These are phyloP conservation scores for Sextonia rubra DNA, from an alignment of 164 flowering plant species.

Conservation along the genomic window DNA sequence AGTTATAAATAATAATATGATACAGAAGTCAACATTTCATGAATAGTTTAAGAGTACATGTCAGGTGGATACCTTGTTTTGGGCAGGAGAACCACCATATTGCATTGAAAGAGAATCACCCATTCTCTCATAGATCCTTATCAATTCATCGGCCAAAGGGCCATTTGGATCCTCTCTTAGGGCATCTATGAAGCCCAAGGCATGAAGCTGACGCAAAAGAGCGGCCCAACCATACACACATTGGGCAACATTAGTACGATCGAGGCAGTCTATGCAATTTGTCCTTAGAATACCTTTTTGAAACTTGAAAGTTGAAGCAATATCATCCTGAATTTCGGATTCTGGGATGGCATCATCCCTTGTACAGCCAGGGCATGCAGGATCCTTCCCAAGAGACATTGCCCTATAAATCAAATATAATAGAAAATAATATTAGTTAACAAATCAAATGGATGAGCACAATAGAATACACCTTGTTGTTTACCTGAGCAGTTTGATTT, in stretches of 20 bases:
- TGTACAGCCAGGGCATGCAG: background rate
- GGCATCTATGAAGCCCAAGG: conserved; percentile 47
- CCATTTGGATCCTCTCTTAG: conserved; percentile 48
- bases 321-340: conserved; percentile 22
- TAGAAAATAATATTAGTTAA: too few species aligned
- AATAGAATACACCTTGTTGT: too few species aligned
- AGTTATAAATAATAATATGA: too few species aligned
- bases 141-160: conserved; percentile 63
- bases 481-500: too few species aligned
- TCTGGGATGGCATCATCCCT: conserved; percentile 30
- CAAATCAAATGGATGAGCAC: too few species aligned
- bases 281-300: conserved; percentile 89
- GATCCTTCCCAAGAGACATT: too few species aligned
- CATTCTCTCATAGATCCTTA: conserved; percentile 78
- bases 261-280: conserved; percentile 97
- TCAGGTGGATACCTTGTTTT: conserved; percentile 68
- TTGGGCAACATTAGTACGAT: conserved; percentile 97
- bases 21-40: too few species aligned
- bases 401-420: too few species aligned
- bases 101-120: conserved; percentile 94
- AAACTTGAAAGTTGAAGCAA: conserved; percentile 22
- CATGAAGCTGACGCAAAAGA: conserved; percentile 74
- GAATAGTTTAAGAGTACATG: too few species aligned
- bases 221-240: conserved; percentile 87
- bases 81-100: conserved; percentile 98